phyloP scores from a whole-genome alignment of 2,329 filamentous ascomycete genomes.

The Fusarium incarnatum region DNA sequence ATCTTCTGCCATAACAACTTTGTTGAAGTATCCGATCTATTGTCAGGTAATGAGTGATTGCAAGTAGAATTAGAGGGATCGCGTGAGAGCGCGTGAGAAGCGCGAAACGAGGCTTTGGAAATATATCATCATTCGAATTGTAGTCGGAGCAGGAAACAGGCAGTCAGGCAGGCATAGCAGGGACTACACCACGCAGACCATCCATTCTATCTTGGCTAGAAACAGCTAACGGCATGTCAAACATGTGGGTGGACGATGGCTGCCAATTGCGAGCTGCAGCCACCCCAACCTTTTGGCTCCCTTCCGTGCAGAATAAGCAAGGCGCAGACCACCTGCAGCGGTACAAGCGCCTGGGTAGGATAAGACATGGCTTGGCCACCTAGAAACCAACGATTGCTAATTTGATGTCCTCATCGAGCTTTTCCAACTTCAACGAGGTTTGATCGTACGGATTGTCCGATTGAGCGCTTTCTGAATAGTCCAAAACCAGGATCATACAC shows the following conservation, averaged over 20 bases:
- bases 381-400: conserved; percentile 19
- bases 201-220: conserved; percentile 17
- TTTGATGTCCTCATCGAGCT: conserved; percentile 2
- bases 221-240: conserved; percentile 38
- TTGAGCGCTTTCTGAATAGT: background rate
- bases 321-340: conserved; percentile 33
- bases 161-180: conserved; percentile 10
- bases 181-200: conserved; percentile 39
- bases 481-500: background rate
- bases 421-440: background rate
- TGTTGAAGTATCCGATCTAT: conserved; percentile 4
- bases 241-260: conserved; percentile 37
- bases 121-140: conserved; percentile 23
- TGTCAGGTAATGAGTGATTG: background rate
- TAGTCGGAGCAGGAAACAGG: conserved; percentile 16
- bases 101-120: conserved; percentile 30
- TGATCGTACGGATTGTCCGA: background rate
- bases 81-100: conserved; percentile 9
- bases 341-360: conserved; percentile 24
- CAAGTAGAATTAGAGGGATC: conserved; percentile 2
- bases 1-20: conserved; percentile 35
- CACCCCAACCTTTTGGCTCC: conserved; percentile 31
- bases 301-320: conserved; percentile 32
- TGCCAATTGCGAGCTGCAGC: conserved; percentile 42
- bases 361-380: conserved; percentile 17